These are phyloP conservation scores for Ophiocordyceps camponoti-floridani DNA, from an alignment of 2,329 filamentous ascomycete genomes.

Conservation along the genomic window DNA sequence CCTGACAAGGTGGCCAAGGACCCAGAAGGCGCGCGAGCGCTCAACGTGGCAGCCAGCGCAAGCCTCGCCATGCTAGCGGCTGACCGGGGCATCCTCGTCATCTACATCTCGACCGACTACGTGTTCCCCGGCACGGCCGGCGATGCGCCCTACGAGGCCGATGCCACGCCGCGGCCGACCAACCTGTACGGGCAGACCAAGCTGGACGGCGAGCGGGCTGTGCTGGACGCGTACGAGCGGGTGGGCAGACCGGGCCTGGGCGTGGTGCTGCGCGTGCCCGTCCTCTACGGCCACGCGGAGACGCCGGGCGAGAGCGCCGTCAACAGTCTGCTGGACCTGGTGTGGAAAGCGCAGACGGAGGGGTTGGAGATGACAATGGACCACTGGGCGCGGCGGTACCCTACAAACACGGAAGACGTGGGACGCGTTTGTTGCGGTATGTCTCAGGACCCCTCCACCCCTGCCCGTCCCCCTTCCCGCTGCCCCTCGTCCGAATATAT, in stretches of 20 bases:
- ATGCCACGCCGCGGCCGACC: constrained; percentile 46
- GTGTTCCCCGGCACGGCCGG: constrained; percentile 57
- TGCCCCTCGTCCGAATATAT: not conserved
- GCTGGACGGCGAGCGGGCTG: constrained; percentile 41
- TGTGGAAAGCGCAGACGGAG: constrained; percentile 55
- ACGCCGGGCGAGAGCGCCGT: constrained; percentile 61
- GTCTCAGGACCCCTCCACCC: constrained; percentile 8
- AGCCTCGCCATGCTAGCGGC: constrained; percentile 49
- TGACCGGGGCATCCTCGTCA: constrained; percentile 39
- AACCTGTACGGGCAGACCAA: constrained; percentile 57
- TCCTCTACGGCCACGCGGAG: constrained; percentile 66
- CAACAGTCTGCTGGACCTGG: constrained; percentile 59
- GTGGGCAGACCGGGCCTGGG: constrained; percentile 34
- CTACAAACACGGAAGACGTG: constrained; percentile 79
- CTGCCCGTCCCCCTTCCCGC: not conserved
- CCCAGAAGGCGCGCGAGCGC: too few species aligned
- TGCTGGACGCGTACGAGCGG: constrained; percentile 40
- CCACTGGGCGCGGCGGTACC: constrained; percentile 69
- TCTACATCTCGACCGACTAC: constrained; percentile 74
- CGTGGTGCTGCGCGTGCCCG: constrained; percentile 61
- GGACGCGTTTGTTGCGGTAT: constrained; percentile 55
- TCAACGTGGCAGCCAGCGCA: constrained; percentile 59
- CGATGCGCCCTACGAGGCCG: constrained; percentile 65
- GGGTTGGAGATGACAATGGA: constrained; percentile 57
- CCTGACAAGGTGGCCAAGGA: constrained; percentile 73